Conservation (phyloP, 345 rosid species). For the Eucalyptus rudis region DNA sequence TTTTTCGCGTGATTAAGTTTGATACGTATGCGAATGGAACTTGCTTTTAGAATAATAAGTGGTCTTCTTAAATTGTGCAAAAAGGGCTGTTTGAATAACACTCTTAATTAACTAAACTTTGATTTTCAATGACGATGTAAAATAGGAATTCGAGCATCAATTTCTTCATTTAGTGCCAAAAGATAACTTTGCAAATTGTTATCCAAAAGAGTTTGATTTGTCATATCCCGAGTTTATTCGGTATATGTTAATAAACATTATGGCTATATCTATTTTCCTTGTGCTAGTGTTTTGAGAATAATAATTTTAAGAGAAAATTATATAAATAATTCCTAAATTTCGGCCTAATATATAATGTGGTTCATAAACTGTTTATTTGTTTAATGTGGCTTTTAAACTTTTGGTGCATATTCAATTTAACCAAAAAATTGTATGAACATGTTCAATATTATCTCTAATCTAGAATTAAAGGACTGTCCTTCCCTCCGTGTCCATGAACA, state of each 20-base stretch:
- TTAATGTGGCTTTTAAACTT: no score
- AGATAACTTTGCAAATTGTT: neutral
- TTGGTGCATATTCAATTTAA: no score
- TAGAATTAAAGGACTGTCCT: neutral
- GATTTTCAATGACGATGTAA: neutral
- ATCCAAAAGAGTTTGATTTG: neutral
- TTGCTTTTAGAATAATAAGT: neutral
- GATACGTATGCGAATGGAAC: neutral
- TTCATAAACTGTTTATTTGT: accelerated
- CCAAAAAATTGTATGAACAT: no score
- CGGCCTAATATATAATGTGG: no score
- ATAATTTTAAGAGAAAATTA: neutral
- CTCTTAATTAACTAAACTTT: neutral
- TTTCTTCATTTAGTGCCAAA: neutral
- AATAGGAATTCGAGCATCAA: neutral
- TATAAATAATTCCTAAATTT: no score
- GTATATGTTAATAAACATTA: neutral
- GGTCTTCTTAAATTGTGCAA: neutral
- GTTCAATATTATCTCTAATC: no score
- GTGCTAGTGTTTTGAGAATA: neutral
- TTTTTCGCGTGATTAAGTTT: accelerated
- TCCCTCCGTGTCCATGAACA: neutral
- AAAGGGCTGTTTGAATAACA: neutral
- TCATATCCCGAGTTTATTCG: neutral
- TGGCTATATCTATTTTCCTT: neutral